These are phyloP conservation scores for Hypoxylon trugodes DNA, from an alignment of 495 filamentous ascomycete species.

Conservation along the genomic window DNA sequence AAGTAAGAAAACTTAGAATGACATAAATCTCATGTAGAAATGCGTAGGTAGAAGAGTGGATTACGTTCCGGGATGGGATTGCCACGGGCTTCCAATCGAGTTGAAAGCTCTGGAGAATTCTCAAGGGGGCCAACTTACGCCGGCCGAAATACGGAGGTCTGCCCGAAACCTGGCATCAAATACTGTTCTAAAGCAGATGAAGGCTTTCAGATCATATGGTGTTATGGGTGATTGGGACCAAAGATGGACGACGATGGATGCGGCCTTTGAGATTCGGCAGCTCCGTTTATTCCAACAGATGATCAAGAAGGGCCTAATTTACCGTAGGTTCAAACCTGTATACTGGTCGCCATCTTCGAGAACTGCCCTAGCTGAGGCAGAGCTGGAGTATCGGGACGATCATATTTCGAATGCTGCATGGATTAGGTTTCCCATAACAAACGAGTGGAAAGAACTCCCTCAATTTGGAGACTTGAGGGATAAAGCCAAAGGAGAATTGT, in stretches of 20 bases:
- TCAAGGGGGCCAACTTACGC: slow-evolving; percentile 45
- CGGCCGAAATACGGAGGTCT: slow-evolving; percentile 66
- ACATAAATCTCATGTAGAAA: slow-evolving; percentile 15
- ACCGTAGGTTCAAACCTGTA: slow-evolving; percentile 88
- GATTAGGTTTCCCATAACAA: slow-evolving; percentile 76
- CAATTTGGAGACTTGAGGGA: slow-evolving; percentile 45
- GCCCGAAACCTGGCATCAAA: slow-evolving; percentile 77
- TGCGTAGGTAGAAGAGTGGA: slow-evolving; percentile 67
- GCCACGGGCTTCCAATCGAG: slow-evolving; percentile 97
- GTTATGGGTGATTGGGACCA: slow-evolving; percentile 97
- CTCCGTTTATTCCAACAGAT: slow-evolving; percentile 85
- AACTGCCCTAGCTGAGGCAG: slow-evolving; percentile 93
- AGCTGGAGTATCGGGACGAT: slow-evolving; percentile 91
- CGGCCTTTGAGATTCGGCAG: slow-evolving; percentile 84
- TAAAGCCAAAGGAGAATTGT: slow-evolving; percentile 55
- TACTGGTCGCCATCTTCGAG: slow-evolving; percentile 94
- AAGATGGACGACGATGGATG: slow-evolving; percentile 92
- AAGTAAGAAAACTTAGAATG: not conserved
- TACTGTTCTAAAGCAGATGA: slow-evolving; percentile 83
- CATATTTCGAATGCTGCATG: slow-evolving; percentile 84
- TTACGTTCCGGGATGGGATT: slow-evolving; percentile 98
- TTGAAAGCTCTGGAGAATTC: slow-evolving; percentile 83
- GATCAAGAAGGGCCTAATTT: slow-evolving; percentile 84
- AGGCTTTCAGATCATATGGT: slow-evolving; percentile 80
- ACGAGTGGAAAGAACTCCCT: slow-evolving; percentile 53